Base-by-base conservation (phyloP, 495 filamentous ascomycete species). In the Penicillium atrosanguineum region DNA sequence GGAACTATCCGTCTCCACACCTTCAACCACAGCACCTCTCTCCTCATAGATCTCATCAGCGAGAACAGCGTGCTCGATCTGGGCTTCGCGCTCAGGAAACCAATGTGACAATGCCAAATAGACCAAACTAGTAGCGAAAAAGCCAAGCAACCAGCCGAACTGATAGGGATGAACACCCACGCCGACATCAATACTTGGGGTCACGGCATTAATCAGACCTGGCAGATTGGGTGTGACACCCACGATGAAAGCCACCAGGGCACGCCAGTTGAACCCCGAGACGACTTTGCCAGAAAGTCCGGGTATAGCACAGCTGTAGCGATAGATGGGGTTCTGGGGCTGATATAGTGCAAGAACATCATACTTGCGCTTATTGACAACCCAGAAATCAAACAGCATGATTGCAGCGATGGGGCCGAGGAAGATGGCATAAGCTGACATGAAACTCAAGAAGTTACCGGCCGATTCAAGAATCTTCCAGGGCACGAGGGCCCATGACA, bases 381-480 rank as follows among this genome's bases (percentile, higher is more conserved):
- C 61, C 85, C 84, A 89, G 66, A 80, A 89, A 60, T 90, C 87
- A 16, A 77, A 75, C 0, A 80, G 70, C 70, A 90, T 81, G 52
- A 89, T 84, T 12, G 80, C 82, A 9, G 81, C 83, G 42, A 90
- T 83, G 0, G 87, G 86, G 0, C 79, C 86, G 3, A 89, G 74
- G 70, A 90, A 89, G 31, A 89, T 79, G 15, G 80, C 77, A 48
- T 85, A 85, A 1, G 80, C 81, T 18, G 77, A 75, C 82, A 86
- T 83, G 70, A 86, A 86, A 43, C 69, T 78, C 2, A 86, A 69
- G 48, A 86, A 80, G 15, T 74, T 80, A 12, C 72, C 73, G 14
- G 83, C 83, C 0, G 75, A 80, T 44, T 69, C 74, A 42, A 85
- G 76, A 64, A 86, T 86, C 64, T 81, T 83, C 83, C 83, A 86